phyloP scores from a whole-genome alignment of 2,329 filamentous ascomycete genomes.

The Aspergillus ibericus region DNA sequence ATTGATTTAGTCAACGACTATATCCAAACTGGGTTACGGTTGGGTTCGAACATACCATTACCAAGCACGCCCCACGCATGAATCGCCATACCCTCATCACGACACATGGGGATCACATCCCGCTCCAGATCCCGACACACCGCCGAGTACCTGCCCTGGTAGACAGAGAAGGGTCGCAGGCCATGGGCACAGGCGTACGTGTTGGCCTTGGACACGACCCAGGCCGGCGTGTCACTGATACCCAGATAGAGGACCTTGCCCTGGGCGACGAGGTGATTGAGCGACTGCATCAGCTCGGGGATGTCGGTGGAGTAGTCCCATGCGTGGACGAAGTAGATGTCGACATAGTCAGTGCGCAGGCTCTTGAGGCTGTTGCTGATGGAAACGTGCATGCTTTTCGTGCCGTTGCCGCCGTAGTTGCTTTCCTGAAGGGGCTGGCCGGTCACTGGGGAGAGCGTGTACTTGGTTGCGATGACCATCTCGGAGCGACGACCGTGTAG shows the following conservation, averaged over 20 bases:
- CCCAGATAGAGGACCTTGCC: slow-evolving; percentile 70
- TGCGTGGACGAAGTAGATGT: slow-evolving; percentile 39
- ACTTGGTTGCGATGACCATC: slow-evolving; percentile 58
- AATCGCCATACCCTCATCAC: slow-evolving; percentile 62
- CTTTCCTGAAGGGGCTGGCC: slow-evolving; percentile 20
- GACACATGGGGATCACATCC: slow-evolving; percentile 67
- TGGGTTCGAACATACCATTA: slow-evolving; percentile 37
- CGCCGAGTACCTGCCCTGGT: slow-evolving; percentile 65
- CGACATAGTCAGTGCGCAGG: slow-evolving; percentile 39
- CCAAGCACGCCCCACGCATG: slow-evolving; percentile 55
- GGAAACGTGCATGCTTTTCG: slow-evolving; percentile 31
- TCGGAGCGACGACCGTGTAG: slow-evolving; percentile 46
- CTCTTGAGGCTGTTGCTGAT: slow-evolving; percentile 31
- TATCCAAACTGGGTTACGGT: not conserved
- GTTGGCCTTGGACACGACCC: slow-evolving; percentile 55
- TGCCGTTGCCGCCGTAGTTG: slow-evolving; percentile 45
- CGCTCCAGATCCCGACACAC: slow-evolving; percentile 66
- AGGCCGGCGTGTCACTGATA: slow-evolving; percentile 68
- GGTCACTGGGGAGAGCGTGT: slow-evolving; percentile 40
- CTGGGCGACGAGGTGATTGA: slow-evolving; percentile 60
- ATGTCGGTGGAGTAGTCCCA: slow-evolving; percentile 69
- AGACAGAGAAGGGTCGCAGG: slow-evolving; percentile 67
- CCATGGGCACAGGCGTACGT: slow-evolving; percentile 66
- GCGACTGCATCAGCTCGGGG: slow-evolving; percentile 66
- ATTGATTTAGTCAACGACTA: not conserved